Base-by-base conservation (phyloP, 495 filamentous ascomycete genomes). In the Hyaloscypha bicolor region DNA sequence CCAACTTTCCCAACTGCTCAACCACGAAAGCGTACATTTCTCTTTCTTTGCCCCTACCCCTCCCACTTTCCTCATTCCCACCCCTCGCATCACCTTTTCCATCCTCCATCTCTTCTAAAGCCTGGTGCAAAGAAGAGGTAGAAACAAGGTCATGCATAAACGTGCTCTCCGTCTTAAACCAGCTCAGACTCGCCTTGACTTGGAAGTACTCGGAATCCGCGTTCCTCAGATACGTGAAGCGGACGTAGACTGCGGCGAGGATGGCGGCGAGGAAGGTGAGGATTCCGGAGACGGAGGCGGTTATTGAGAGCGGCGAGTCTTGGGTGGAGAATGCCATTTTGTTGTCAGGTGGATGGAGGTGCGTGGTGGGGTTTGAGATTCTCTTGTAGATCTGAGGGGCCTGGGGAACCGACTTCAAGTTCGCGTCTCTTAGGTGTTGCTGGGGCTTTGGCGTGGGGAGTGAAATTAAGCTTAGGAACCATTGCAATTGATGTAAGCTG, bases 211-310 rank as follows among this genome's bases (percentile, higher is more conserved):
- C 78, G 1, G 64, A 59, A 67, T 76, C 73, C 58, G 76, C 76
- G 60, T 77, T 76, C 31, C 74, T 72, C 21, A 78, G 66, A 52
- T 77, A 77, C 9, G 62, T 75, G 60, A 78, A 58, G 25, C 74
- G 75, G 11, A 76, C 76, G 35, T 76, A 78, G 11, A 62, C 58
- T 0, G 75, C 74, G 35, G 76, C 75, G 6, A 74, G 29, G 32
- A 79, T 72, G 60, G 76, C 78, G 22, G 72, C 70, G 22, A 78
- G 60, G 33, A 81, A 77, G 52, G 79, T 81, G 19, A 79, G 71
- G 31, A 81, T 79, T 48, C 79, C 77, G 29, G 75, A 66, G 52
- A 81, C 65, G 67, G 66, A 75, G 22, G 78, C 72, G 0, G 71
- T 73, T 31, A 76, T 76, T 5, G 74, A 78, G 30, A 79, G 52